Evolutionary conservation across 257 asterid species (phyloP).

Genomic region (Marsdenia floribunda): DNA sequence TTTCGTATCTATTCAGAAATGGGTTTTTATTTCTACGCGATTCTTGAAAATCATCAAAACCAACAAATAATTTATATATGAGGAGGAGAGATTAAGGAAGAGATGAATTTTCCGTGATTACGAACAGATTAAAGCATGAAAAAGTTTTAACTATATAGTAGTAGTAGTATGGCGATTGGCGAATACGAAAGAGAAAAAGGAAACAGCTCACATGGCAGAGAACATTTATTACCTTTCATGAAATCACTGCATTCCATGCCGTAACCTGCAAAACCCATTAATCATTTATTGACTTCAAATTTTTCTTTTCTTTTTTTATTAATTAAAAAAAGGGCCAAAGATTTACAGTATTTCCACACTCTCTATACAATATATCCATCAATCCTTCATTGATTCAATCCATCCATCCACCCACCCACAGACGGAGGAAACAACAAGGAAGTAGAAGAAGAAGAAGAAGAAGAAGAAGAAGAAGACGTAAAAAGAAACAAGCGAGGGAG

Average conservation of each 20-base stretch:
- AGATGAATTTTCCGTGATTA: too few species aligned
- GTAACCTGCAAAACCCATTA: slow-evolving; percentile 62
- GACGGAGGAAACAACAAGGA: not conserved
- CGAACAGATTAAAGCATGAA: too few species aligned
- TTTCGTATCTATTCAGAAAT: too few species aligned
- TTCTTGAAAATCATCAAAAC: too few species aligned
- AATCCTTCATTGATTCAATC: too few species aligned
- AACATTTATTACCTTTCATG: slow-evolving; percentile 55
- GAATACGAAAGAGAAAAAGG: not conserved
- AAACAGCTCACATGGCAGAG: slow-evolving; percentile 9
- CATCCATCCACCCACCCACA: not conserved
- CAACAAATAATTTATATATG: too few species aligned
- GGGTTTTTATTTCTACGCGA: too few species aligned
- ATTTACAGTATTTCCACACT: not conserved
- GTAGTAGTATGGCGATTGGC: not conserved
- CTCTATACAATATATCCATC: too few species aligned
- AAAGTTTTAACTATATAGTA: not conserved
- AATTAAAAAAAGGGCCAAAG: not conserved
- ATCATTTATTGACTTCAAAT: not conserved
- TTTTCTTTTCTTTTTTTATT: too few species aligned
- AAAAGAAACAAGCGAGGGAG: too few species aligned
- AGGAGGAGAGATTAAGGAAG: too few species aligned
- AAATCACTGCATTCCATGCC: slow-evolving; percentile 98
- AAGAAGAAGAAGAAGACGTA: slow-evolving; percentile 18
- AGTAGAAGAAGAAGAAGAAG: not conserved